Evolutionary conservation across 2,329 filamentous ascomycete species (phyloP).

Genomic region (Didymella exigua): DNA sequence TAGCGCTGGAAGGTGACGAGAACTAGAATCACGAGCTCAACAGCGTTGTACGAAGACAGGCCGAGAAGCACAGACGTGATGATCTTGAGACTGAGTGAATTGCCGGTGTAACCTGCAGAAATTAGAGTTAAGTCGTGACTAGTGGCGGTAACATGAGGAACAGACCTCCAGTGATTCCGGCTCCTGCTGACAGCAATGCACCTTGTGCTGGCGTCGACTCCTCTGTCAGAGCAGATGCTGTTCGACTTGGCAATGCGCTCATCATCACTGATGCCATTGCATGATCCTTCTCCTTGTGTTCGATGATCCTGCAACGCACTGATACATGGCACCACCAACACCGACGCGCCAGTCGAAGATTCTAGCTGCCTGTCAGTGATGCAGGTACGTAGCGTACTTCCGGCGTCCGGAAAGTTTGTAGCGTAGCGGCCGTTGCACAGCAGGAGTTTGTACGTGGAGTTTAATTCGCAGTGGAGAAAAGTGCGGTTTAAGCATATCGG

Average conservation of each 20-base stretch:
- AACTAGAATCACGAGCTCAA: constrained; percentile 55
- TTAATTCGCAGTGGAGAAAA: constrained; percentile 8
- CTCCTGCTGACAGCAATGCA: constrained; percentile 33
- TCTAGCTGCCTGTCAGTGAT: not conserved
- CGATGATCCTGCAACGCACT: not conserved
- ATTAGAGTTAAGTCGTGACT: not conserved
- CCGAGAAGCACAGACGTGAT: constrained; percentile 47
- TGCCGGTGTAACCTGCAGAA: constrained; percentile 38
- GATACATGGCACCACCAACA: constrained; percentile 8
- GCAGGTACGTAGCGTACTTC: not conserved
- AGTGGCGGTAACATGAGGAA: not conserved
- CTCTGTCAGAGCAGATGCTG: constrained; percentile 16
- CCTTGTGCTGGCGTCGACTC: constrained; percentile 37
- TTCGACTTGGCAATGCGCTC: constrained; percentile 19
- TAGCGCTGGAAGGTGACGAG: constrained; percentile 56
- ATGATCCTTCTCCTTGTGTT: constrained; percentile 14
- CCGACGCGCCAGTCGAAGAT: not conserved
- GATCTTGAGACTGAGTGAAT: constrained; percentile 37
- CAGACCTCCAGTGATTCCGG: constrained; percentile 42
- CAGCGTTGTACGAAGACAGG: constrained; percentile 48
- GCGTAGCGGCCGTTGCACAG: constrained; percentile 7
- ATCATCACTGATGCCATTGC: constrained; percentile 24
- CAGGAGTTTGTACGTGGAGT: not conserved
- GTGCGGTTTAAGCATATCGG: constrained; percentile 5
- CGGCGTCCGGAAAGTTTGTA: not conserved